phyloP scores from a whole-genome alignment of 495 filamentous ascomycete genomes.

The Cladorrhinum samala region DNA sequence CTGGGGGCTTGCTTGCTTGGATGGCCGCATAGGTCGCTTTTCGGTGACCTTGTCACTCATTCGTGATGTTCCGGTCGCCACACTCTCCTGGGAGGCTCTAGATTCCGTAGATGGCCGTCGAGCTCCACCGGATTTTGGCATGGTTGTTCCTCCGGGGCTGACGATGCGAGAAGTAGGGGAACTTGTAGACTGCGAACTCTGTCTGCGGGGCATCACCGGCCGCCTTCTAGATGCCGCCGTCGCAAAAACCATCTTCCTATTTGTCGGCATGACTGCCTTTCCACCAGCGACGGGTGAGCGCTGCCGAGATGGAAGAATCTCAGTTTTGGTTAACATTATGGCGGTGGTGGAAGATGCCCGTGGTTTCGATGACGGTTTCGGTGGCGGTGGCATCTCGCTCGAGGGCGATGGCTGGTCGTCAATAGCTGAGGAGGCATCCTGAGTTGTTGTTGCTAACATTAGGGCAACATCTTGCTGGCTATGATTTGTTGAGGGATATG shows the following conservation, averaged over 20 bases:
- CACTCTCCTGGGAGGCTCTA: background rate
- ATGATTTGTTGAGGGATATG: no score
- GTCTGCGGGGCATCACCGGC: conserved; percentile 32
- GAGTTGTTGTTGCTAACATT: no score
- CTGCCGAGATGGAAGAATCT: conserved; percentile 10
- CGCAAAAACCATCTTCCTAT: conserved; percentile 34
- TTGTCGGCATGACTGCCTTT: conserved; percentile 14
- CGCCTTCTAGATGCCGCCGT: conserved; percentile 31
- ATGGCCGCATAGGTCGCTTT: no score
- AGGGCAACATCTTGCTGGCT: no score
- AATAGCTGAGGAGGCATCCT: conserved; percentile 3
- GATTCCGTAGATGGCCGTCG: background rate
- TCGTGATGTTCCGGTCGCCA: background rate
- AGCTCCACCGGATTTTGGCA: background rate
- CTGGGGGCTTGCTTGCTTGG: background rate
- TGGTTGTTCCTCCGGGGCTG: conserved; percentile 3
- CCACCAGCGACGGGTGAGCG: conserved; percentile 13
- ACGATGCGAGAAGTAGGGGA: background rate
- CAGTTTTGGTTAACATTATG: background rate
- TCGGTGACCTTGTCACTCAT: no score
- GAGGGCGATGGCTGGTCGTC: conserved; percentile 11
- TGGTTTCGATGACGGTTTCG: conserved; percentile 16
- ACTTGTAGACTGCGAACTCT: conserved; percentile 37
- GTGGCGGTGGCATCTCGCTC: conserved; percentile 21
- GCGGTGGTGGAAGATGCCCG: no score